Evolutionary conservation across 208 protist species (phyloP).

Genomic region (Crithidia mellificae): DNA sequence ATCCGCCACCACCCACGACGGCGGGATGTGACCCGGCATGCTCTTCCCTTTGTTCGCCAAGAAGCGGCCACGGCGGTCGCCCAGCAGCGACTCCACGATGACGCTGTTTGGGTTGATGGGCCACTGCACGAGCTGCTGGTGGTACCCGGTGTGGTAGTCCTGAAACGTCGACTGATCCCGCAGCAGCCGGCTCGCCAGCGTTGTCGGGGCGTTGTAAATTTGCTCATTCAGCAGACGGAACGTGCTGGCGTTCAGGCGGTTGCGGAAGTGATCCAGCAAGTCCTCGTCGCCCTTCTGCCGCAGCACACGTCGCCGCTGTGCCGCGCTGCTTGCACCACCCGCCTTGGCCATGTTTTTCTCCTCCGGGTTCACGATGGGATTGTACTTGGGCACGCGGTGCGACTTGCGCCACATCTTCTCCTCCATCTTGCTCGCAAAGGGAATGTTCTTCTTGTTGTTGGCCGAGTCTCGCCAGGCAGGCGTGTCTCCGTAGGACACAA

Average conservation of each 20-base stretch:
- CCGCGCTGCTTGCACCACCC: slow-evolving; percentile 71
- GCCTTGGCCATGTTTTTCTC: slow-evolving; percentile 33
- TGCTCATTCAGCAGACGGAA: slow-evolving; percentile 91
- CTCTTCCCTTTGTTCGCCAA: slow-evolving; percentile 79
- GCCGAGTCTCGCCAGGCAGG: slow-evolving; percentile 60
- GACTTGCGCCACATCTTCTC: slow-evolving; percentile 57
- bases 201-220: slow-evolving; percentile 83
- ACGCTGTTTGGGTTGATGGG: slow-evolving; percentile 92
- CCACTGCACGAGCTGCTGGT: slow-evolving; percentile 92
- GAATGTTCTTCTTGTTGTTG: slow-evolving; percentile 76
- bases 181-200: slow-evolving; percentile 79
- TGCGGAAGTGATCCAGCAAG: slow-evolving; percentile 82
- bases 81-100: slow-evolving; percentile 81
- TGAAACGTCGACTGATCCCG: slow-evolving; percentile 68
- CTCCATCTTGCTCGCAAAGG: slow-evolving; percentile 64
- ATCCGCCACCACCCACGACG: slow-evolving; percentile 90
- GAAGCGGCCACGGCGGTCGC: slow-evolving; percentile 78
- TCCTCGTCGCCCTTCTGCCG: slow-evolving; percentile 74
- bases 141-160: slow-evolving; percentile 95
- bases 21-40: slow-evolving; percentile 81
- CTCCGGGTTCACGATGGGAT: slow-evolving; percentile 35
- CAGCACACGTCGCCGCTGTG: slow-evolving; percentile 80
- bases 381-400: slow-evolving; percentile 60
- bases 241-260: slow-evolving; percentile 79
- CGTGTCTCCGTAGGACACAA: slow-evolving; percentile 58